Conservation (phyloP, 208 protist species). For the Sergeia podlipaevii region DNA sequence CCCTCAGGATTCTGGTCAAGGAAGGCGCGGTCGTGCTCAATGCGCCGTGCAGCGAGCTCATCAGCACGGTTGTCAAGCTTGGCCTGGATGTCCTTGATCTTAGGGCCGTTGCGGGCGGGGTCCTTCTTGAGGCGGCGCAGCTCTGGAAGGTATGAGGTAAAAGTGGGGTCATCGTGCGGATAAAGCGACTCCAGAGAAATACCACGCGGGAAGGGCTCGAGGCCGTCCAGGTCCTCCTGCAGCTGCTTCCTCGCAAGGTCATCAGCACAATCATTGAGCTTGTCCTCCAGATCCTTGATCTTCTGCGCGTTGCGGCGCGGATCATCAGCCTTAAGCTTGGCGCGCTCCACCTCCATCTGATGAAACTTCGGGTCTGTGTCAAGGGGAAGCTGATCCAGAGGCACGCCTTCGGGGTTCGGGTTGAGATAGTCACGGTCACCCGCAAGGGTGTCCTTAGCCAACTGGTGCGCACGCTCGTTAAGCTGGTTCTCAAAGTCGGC, state of each 20-base stretch:
- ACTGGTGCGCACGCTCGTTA: constrained; percentile 64
- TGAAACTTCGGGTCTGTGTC: constrained; percentile 56
- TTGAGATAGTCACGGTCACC: constrained; percentile 65
- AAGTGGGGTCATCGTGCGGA: constrained; percentile 51
- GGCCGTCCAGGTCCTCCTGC: constrained; percentile 43
- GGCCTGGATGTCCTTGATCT: constrained; percentile 39
- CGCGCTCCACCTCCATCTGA: constrained; percentile 66
- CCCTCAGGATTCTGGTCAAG: constrained; percentile 65
- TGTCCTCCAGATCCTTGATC: constrained; percentile 53
- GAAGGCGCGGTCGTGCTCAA: constrained; percentile 52
- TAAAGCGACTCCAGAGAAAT: constrained; percentile 55
- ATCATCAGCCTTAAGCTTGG: constrained; percentile 65
- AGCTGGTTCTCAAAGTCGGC: constrained; percentile 48
- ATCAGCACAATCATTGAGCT: constrained; percentile 55
- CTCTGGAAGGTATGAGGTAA: constrained; percentile 48
- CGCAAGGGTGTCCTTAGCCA: constrained; percentile 49
- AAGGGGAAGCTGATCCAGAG: constrained; percentile 59
- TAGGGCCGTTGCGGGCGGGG: constrained; percentile 32
- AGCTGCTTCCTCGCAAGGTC: constrained; percentile 57
- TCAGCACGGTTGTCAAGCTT: constrained; percentile 46
- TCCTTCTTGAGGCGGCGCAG: constrained; percentile 59
- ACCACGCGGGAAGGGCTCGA: constrained; percentile 53
- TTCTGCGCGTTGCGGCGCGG: constrained; percentile 39
- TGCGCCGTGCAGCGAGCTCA: constrained; percentile 46
- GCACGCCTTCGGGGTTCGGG: constrained; percentile 53